Evolutionary conservation across 78 protist species (phyloP).

Genomic region (Parvularia atlantis): DNA sequence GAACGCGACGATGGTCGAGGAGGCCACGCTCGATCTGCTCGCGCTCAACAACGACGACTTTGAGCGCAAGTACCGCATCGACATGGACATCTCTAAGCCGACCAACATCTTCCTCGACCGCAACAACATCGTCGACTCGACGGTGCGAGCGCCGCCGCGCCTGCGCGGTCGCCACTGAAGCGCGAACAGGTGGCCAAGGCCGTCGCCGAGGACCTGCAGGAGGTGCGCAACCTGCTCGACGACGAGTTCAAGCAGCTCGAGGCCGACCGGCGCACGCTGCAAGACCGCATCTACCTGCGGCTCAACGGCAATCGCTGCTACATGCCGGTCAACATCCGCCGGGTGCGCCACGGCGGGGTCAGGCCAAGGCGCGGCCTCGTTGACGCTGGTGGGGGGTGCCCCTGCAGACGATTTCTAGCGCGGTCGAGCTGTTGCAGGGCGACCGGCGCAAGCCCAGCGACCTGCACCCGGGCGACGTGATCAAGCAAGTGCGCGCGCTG

Average conservation of each 20-base stretch:
- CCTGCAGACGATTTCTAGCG: too few relatives aligned
- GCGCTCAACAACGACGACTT: constrained; percentile 4
- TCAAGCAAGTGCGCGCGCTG: constrained; percentile 30
- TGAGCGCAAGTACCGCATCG: neutral
- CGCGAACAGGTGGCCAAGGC: neutral
- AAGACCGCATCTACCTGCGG: too few relatives aligned
- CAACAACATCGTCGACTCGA: too few relatives aligned
- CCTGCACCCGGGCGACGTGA: constrained; percentile 48
- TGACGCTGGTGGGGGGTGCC: constrained; percentile 75
- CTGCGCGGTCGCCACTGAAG: too few relatives aligned
- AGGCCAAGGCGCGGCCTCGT: too few relatives aligned
- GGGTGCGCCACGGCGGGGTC: constrained; percentile 89
- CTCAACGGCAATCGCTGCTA: neutral
- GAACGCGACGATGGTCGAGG: constrained; percentile 51
- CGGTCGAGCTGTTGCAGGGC: neutral
- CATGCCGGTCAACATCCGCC: neutral
- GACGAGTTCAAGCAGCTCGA: neutral
- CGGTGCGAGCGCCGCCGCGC: too few relatives aligned
- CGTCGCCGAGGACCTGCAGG: constrained; percentile 1
- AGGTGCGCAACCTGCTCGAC: neutral
- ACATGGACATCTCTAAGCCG: neutral
- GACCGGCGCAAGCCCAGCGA: constrained; percentile 14
- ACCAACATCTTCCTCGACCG: too few relatives aligned
- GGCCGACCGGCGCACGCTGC: constrained; percentile 42
- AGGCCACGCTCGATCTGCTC: constrained; percentile 10